Evolutionary conservation across 768 basidiomycete species (phyloP), one percentile per base, ranked within the genome.

Genomic region (Tulasnella sp.): DNA sequence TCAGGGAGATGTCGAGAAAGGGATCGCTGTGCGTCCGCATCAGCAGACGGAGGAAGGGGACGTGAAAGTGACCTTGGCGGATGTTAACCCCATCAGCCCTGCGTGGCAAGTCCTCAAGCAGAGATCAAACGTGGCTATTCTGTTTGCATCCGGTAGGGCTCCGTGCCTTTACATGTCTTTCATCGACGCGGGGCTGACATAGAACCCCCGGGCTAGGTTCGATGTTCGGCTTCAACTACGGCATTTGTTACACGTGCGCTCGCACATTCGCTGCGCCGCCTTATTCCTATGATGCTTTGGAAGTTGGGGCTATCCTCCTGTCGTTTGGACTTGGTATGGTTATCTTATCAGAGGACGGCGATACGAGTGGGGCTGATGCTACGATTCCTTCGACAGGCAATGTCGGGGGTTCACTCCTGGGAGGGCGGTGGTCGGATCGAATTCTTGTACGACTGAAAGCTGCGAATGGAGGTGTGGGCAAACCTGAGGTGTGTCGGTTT

Each of bases 251-350:
- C 66, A 86, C 86, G 0, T 79, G 80, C 14, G 75, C 86, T 6
- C 75, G 84, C 58, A 88, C 85, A 0, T 73, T 93, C 9, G 69
- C 69, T 4, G 75, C 72, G 6, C 66, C 69, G 27, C 68, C 73
- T 2, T 93, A 93, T 63, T 65, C 74, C 27, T 90, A 83, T 66
- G 71, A 77, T 43, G 72, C 90, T 0, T 70, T 92, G 4, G 72
- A 79, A 40, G 79, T 85, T 46, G 91, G 91, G 3, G 67, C 91
- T 25, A 79, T 89, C 8, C 76, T 91, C 4, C 75, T 96, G 7
- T 69, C 83, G 0, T 85, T 81, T 62, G 90, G 90, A 45, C 61
- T 77, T 14, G 84, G 85, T 81, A 57, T 35, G 74, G 64, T 42
- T 31, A 36, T 34, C n/a, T 19, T 40, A 23, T 27, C 17, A n/a